Percentiles rank a stretch among this genome's conserved stretches.
Conservation (phyloP, 164 flowering plant genomes). For the Umbellularia californica region DNA sequence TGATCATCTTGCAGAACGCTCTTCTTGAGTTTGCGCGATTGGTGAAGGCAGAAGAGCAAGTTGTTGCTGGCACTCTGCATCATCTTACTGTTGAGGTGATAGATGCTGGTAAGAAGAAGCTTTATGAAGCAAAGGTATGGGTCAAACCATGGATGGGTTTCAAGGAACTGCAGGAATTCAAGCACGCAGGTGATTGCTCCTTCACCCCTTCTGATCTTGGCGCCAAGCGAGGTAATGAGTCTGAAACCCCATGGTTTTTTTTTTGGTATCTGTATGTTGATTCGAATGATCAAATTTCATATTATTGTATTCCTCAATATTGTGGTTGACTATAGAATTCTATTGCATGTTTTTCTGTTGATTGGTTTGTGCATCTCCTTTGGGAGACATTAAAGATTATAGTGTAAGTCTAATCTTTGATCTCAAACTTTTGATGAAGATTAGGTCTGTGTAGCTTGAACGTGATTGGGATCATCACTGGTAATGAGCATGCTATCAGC, state of each 20-base stretch:
- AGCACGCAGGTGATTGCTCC: constrained; percentile 42
- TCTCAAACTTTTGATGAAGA: too few relatives aligned
- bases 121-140: constrained; percentile 75
- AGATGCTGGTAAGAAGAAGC: constrained; percentile 65
- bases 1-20: constrained; percentile 35
- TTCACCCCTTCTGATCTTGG: constrained; percentile 64
- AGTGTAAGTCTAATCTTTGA: too few relatives aligned
- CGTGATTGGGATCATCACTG: too few relatives aligned
- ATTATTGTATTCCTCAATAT: too few relatives aligned
- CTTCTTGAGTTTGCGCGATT: constrained; percentile 59
- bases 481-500: too few relatives aligned
- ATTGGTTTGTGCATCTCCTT: too few relatives aligned
- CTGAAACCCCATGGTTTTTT: not conserved
- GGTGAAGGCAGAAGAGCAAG: constrained; percentile 68
- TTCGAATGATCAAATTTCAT: too few relatives aligned
- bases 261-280: not conserved
- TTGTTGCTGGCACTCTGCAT: constrained; percentile 65
- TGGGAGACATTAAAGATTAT: too few relatives aligned
- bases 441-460: too few relatives aligned
- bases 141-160: constrained; percentile 79
- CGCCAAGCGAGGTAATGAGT: constrained; percentile 38
- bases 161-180: constrained; percentile 73
- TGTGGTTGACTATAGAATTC: too few relatives aligned
- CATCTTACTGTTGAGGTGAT: constrained; percentile 63
- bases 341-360: too few relatives aligned